A percentile compares a stretch with the other conserved stretches of the same genome.
phyloP scores from a whole-genome alignment of 805 yeast species.

The Saccharomycopsis microspora region DNA sequence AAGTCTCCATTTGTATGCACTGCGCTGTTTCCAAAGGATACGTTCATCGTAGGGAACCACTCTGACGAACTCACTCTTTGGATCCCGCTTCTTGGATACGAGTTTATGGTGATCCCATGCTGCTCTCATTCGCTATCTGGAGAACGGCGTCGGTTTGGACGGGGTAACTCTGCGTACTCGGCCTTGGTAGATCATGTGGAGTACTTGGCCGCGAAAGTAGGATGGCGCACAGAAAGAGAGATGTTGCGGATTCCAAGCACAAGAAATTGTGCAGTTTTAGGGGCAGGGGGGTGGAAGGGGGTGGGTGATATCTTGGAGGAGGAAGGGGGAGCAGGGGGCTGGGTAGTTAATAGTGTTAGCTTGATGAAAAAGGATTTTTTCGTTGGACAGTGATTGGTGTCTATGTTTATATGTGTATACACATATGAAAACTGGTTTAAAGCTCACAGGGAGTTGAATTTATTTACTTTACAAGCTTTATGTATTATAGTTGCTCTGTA shows the following conservation, averaged over 20 bases:
- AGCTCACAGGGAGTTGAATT: no score
- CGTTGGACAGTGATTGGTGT: no score
- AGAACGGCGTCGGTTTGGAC: constrained; percentile 50
- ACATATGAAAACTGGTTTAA: no score
- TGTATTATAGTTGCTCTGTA: no score
- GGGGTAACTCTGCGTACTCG: constrained; percentile 57
- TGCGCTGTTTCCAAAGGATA: constrained; percentile 48
- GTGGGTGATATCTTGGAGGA: constrained; percentile 50
- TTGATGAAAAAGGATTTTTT: constrained; percentile 33
- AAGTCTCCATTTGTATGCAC: constrained; percentile 35
- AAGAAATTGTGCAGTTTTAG: constrained; percentile 82
- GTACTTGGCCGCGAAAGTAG: constrained; percentile 50
- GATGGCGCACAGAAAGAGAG: constrained; percentile 81
- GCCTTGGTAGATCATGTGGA: constrained; percentile 81
- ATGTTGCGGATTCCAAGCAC: constrained; percentile 91
- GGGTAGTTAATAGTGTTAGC: constrained; percentile 74
- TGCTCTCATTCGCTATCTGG: constrained; percentile 87
- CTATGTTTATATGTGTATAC: no score
- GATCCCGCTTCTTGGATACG: constrained; percentile 81
- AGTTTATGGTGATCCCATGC: constrained; percentile 89
- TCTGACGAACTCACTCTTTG: constrained; percentile 93
- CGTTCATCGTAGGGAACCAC: constrained; percentile 88
- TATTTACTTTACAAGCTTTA: no score
- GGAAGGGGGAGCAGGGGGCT: constrained; percentile 87
- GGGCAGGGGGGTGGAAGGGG: constrained; percentile 28